Conservation (phyloP, 352 stramenopile genomes). For the Blastocystis sp. region DNA sequence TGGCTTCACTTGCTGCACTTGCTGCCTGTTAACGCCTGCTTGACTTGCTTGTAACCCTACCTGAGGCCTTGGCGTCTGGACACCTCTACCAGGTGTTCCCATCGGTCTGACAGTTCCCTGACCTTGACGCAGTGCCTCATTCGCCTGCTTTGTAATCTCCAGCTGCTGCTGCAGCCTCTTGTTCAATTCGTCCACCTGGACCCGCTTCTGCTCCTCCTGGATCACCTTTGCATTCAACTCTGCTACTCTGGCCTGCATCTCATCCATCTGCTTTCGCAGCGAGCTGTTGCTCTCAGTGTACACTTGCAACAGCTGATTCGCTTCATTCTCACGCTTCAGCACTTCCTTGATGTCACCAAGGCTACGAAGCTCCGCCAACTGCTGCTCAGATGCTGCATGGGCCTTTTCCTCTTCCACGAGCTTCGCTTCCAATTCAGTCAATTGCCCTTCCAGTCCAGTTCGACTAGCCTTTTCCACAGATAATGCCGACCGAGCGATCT, state of each 20-base stretch:
- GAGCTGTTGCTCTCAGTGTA: slow-evolving; percentile 39
- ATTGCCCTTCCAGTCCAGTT: background rate
- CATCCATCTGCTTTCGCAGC: background rate
- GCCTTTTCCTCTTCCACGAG: background rate
- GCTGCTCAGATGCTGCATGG: background rate
- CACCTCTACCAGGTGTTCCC: background rate
- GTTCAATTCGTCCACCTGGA: background rate
- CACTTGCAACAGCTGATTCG: background rate
- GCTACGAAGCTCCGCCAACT: background rate
- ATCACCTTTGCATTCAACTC: background rate
- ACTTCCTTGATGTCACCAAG: background rate
- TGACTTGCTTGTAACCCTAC: no score
- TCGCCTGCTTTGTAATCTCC: background rate
- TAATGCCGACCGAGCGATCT: background rate
- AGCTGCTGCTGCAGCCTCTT: background rate
- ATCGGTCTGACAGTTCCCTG: background rate
- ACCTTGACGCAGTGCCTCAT: background rate
- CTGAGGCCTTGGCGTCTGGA: background rate
- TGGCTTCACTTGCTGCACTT: background rate
- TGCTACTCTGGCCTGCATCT: background rate
- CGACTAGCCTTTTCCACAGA: background rate
- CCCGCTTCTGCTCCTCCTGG: background rate
- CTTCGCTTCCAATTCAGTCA: background rate
- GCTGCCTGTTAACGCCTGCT: background rate
- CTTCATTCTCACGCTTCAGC: background rate